These are phyloP conservation scores for Strigomonas oncopelti DNA, from an alignment of 208 protist genomes.

Conservation along the genomic window DNA sequence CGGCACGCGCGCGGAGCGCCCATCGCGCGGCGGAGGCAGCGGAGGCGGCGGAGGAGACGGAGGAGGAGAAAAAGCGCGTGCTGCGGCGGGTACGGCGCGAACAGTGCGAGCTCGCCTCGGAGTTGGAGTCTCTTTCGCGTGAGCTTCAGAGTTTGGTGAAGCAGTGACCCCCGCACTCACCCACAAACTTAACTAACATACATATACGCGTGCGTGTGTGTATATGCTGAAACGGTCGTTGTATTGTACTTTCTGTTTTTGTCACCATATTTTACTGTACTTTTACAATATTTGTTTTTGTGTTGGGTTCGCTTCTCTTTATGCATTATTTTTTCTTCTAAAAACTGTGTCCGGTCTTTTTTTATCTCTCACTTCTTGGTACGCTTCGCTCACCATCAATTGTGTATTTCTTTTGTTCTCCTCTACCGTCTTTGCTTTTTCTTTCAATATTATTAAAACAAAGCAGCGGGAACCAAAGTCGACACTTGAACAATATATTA, in stretches of 20 bases:
- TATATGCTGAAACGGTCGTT: neutral
- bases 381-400: too few relatives aligned
- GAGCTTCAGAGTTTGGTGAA: conserved; percentile 4
- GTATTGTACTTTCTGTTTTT: conserved; percentile 1
- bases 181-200: neutral
- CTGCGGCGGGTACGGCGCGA: conserved; percentile 5
- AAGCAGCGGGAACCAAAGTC: neutral
- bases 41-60: neutral
- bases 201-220: neutral
- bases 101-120: conserved; percentile 10
- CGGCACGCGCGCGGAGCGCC: neutral
- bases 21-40: neutral
- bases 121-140: conserved; percentile 3
- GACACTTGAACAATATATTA: neutral
- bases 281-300: neutral
- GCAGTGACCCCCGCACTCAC: neutral
- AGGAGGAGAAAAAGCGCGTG: conserved; percentile 4
- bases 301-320: too few relatives aligned
- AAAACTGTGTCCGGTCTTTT: neutral
- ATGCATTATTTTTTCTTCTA: conserved; percentile 10
- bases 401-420: neutral
- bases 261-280: conserved; percentile 6
- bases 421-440: conserved; percentile 1
- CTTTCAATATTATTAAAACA: neutral
- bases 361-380: conserved; percentile 2